Evolutionary conservation across 305 asterid species (phyloP).

Genomic region (Solanum hybrid): DNA sequence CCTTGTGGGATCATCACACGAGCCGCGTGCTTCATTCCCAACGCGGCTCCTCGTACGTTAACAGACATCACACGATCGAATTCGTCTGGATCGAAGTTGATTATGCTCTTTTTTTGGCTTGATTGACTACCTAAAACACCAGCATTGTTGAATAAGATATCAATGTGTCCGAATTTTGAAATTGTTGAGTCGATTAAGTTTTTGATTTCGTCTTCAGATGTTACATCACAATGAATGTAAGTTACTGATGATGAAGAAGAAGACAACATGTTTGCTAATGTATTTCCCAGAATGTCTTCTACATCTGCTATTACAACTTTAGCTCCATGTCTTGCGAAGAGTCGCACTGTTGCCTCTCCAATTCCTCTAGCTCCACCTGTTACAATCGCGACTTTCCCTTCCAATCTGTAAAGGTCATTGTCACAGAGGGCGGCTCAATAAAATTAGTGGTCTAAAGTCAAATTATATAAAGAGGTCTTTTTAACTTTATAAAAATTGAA

Average conservation of each 20-base stretch:
- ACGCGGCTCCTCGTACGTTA: conserved; percentile 59
- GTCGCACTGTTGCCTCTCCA: conserved; percentile 69
- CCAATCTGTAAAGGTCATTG: conserved; percentile 33
- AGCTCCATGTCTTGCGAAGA: conserved; percentile 73
- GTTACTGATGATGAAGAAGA: conserved; percentile 15
- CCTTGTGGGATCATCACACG: conserved; percentile 52
- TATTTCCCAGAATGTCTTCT: conserved; percentile 39
- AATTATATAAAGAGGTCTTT: neutral
- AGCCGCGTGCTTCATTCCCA: conserved; percentile 82
- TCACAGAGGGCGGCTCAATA: neutral
- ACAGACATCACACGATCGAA: conserved; percentile 55
- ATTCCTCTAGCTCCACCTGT: conserved; percentile 87
- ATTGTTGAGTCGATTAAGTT: conserved; percentile 35
- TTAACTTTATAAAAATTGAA: neutral
- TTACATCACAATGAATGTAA: conserved; percentile 56
- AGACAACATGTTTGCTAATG: conserved; percentile 33
- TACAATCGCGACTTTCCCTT: conserved; percentile 60
- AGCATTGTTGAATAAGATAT: conserved; percentile 71
- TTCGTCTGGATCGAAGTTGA: conserved; percentile 52
- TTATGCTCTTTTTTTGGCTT: conserved; percentile 46
- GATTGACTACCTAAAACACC: conserved; percentile 70
- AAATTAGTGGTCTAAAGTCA: neutral
- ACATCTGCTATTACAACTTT: conserved; percentile 62
- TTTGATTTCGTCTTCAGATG: conserved; percentile 48
- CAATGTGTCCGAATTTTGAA: conserved; percentile 39